Percentiles rank a stretch among this genome's conserved stretches.
Evolutionary conservation across 352 stramenopile genomes (phyloP).

Genomic region (Phytophthora pluvialis): DNA sequence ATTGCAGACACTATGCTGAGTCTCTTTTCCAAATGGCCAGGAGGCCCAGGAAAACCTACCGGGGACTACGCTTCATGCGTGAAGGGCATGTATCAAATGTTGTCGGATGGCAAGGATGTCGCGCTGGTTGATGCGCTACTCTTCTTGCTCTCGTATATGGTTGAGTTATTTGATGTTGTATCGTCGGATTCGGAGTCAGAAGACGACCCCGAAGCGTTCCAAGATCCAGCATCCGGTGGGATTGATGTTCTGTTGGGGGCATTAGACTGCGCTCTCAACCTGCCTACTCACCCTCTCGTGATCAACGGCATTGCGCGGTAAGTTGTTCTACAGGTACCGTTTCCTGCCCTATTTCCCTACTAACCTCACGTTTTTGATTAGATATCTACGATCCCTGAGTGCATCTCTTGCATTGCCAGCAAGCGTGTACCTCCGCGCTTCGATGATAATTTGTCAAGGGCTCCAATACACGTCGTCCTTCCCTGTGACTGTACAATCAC

Average conservation of each 20-base stretch:
- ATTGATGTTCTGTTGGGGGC: constrained; percentile 62
- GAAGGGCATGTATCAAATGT: constrained; percentile 58
- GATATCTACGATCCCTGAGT: constrained; percentile 69
- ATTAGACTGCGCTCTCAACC: constrained; percentile 44
- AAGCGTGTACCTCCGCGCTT: constrained; percentile 50
- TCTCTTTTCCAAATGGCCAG: constrained; percentile 86
- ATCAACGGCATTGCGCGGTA: constrained; percentile 65
- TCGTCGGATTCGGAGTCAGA: constrained; percentile 75
- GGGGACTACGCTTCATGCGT: constrained; percentile 64
- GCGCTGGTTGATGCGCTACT: constrained; percentile 70
- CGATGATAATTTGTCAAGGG: constrained; percentile 52
- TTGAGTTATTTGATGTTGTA: constrained; percentile 86
- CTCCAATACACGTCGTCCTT: constrained; percentile 58
- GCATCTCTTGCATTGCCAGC: constrained; percentile 59
- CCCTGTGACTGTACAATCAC: constrained; percentile 46
- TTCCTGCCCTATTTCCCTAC: not conserved
- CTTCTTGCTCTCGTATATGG: constrained; percentile 75
- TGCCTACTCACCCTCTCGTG: constrained; percentile 69
- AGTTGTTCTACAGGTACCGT: not conserved
- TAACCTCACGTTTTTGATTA: constrained; percentile 30
- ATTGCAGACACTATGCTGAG: constrained; percentile 84
- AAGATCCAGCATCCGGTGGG: constrained; percentile 44
- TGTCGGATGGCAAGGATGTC: constrained; percentile 57
- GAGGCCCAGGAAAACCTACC: constrained; percentile 32
- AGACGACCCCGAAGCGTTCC: constrained; percentile 37